Percentiles rank a stretch among this genome's conserved stretches.
Evolutionary conservation across 1,284 basidiomycete genomes (phyloP).

Genomic region (Megacollybia platyphylla): DNA sequence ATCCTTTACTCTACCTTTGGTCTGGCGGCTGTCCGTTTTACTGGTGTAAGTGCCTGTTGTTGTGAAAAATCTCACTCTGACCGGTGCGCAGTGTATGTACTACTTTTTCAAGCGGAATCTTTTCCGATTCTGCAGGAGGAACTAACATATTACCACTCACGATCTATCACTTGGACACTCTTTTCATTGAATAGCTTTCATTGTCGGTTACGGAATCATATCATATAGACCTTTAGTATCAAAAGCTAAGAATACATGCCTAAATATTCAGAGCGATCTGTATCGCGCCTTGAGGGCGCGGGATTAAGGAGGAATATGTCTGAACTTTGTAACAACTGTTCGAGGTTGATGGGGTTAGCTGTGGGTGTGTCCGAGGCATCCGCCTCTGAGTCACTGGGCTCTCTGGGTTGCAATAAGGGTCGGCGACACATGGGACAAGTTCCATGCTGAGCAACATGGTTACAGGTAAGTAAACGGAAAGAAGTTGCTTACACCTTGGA

Average conservation of each 20-base stretch:
- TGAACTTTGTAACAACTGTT: background rate
- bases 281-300: constrained; percentile 5
- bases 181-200: constrained; percentile 5
- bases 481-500: constrained; percentile 35
- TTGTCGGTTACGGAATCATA: constrained; percentile 4
- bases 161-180: background rate
- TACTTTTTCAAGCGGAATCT: constrained; percentile 79
- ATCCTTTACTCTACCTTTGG: constrained; percentile 88
- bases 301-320: background rate
- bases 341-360: constrained; percentile 1
- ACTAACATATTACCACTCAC: constrained; percentile 20
- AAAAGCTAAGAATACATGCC: constrained; percentile 39
- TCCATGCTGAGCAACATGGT: constrained; percentile 27
- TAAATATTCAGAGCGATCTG: constrained; percentile 20
- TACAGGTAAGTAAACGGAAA: background rate
- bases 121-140: constrained; percentile 70
- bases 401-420: constrained; percentile 18
- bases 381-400: constrained; percentile 6
- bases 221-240: constrained; percentile 3
- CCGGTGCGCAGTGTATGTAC: constrained; percentile 47
- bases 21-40: constrained; percentile 71
- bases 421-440: constrained; percentile 53
- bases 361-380: constrained; percentile 1
- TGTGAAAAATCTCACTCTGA: constrained; percentile 1
- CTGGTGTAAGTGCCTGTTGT: constrained; percentile 47